Evolutionary conservation across 179 eudicot species (phyloP).

Genomic region (Silene vulgaris): DNA sequence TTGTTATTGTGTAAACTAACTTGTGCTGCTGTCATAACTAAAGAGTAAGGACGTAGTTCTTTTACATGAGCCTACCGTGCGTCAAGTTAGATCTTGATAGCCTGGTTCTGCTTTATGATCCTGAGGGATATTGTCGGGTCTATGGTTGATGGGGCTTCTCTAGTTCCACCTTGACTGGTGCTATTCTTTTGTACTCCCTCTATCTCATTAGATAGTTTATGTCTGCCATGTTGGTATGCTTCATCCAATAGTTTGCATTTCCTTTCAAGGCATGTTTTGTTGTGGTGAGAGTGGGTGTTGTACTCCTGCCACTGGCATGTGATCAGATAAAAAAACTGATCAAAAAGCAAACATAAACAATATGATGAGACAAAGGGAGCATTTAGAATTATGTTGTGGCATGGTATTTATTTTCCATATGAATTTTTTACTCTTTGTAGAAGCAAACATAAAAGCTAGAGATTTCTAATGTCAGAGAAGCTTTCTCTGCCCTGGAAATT

Average conservation of each 20-base stretch:
- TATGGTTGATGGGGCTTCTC: slow-evolving; percentile 3
- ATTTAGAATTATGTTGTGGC: neutral
- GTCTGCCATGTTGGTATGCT: neutral
- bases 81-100: neutral
- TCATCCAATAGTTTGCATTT: neutral
- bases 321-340: too few species aligned
- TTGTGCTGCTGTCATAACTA: neutral
- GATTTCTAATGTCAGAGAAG: slow-evolving; percentile 1
- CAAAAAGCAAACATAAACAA: neutral
- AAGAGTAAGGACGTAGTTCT: neutral
- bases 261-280: neutral
- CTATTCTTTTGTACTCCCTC: neutral
- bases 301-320: neutral
- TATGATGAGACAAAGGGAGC: neutral
- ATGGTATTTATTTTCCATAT: slow-evolving; percentile 6
- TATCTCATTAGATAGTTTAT: neutral
- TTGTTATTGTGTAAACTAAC: neutral
- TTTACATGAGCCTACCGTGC: neutral
- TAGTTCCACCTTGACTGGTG: neutral
- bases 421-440: slow-evolving; percentile 17
- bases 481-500: slow-evolving; percentile 17
- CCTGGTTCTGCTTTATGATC: neutral
- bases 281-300: neutral
- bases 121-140: neutral
- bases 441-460: neutral